Conservation (phyloP, 129 eudicot genomes). For the Centrapalus pauciflorus region DNA sequence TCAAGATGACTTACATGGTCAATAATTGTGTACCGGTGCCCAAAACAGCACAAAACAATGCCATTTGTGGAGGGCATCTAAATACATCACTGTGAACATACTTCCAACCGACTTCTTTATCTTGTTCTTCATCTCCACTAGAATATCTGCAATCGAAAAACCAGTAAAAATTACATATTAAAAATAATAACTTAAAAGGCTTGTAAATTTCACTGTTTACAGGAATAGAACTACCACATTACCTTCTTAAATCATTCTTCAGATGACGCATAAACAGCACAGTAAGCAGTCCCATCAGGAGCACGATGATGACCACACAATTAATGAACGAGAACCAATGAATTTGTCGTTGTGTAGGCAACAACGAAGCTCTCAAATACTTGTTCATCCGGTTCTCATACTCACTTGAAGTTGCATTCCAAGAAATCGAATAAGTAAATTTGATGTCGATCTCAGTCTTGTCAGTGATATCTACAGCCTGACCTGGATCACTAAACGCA, state of each 20-base stretch:
- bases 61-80: conserved; percentile 59
- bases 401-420: conserved; percentile 55
- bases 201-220: neutral
- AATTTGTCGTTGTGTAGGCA: conserved; percentile 43
- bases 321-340: conserved; percentile 87
- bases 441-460: conserved; percentile 39
- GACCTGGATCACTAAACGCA: conserved; percentile 81
- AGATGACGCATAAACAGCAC: conserved; percentile 60
- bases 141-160: conserved; percentile 43
- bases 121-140: conserved; percentile 85
- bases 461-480: conserved; percentile 60
- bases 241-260: conserved; percentile 77
- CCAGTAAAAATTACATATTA: neutral
- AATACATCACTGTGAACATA: conserved; percentile 74
- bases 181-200: neutral
- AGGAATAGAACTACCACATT: conserved; percentile 15
- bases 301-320: conserved; percentile 50
- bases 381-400: conserved; percentile 67
- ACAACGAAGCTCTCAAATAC: conserved; percentile 53
- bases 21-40: conserved; percentile 76
- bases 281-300: conserved; percentile 54
- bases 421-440: conserved; percentile 65
- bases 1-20: conserved; percentile 48
- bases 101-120: conserved; percentile 87
- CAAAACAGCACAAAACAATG: conserved; percentile 67